Percentiles rank a stretch among this genome's conserved stretches.
phyloP scores from a whole-genome alignment of 2,329 filamentous ascomycete species.

The Phyllosticta citriasiana region DNA sequence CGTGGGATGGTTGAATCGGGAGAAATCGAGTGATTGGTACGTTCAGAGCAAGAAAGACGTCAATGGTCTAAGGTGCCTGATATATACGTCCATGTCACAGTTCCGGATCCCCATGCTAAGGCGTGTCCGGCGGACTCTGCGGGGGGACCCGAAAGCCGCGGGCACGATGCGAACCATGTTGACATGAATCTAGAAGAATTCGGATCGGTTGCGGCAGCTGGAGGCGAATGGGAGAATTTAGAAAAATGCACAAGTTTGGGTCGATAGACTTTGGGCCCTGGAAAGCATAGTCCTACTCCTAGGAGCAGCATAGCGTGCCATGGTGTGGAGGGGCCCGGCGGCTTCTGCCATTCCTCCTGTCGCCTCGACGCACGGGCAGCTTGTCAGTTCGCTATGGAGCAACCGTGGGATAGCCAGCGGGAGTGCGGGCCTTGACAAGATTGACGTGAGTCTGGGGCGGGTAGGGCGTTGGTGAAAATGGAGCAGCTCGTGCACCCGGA shows the following conservation, averaged over 20 bases:
- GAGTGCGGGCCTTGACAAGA: background rate
- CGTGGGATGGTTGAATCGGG: background rate
- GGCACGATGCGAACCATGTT: background rate
- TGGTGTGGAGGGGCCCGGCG: background rate
- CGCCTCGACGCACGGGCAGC: background rate
- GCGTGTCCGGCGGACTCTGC: conserved; percentile 4
- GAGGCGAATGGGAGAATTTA: background rate
- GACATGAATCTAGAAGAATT: background rate
- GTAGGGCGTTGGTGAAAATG: background rate
- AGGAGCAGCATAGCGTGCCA: background rate
- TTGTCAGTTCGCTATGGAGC: too few relatives aligned
- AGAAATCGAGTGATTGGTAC: background rate
- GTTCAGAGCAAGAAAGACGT: background rate
- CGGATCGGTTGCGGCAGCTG: background rate
- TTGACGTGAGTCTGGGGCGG: background rate
- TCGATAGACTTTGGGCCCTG: background rate
- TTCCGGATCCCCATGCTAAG: conserved; percentile 8
- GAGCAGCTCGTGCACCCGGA: background rate
- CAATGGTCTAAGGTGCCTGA: background rate
- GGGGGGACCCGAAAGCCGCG: conserved; percentile 2
- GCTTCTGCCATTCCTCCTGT: background rate
- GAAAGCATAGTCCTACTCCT: background rate
- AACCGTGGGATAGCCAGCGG: background rate
- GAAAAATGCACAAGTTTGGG: background rate
- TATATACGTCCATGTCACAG: background rate